phyloP scores from a whole-genome alignment of 345 rosid species.

The Dipteronia sinensis region DNA sequence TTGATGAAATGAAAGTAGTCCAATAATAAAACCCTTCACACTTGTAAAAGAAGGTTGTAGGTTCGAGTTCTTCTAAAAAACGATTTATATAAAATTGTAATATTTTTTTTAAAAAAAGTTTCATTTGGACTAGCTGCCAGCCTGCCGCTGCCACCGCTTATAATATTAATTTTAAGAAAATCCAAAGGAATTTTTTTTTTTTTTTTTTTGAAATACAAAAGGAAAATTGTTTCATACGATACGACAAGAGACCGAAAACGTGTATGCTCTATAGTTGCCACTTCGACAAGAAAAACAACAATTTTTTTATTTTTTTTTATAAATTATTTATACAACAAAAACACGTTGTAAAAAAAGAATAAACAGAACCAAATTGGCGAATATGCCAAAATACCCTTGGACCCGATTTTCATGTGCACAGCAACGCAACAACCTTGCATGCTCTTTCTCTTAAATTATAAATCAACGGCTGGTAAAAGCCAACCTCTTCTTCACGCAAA shows the following conservation, averaged over 20 bases:
- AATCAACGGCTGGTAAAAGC: constrained; percentile 25
- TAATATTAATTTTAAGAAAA: too few species aligned
- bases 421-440: background rate
- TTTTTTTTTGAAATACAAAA: too few species aligned
- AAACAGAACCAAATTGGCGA: background rate
- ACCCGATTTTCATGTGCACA: background rate
- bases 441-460: background rate
- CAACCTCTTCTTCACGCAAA: background rate
- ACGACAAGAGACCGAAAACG: background rate
- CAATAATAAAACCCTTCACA: too few species aligned
- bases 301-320: too few species aligned
- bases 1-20: too few species aligned
- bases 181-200: too few species aligned
- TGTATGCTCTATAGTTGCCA: background rate
- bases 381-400: constrained; percentile 19
- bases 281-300: background rate
- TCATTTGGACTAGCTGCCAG: too few species aligned
- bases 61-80: too few species aligned
- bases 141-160: too few species aligned
- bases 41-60: accelerated
- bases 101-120: too few species aligned
- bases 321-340: background rate
- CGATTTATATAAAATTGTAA: too few species aligned
- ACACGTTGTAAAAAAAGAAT: background rate
- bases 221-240: too few species aligned